Base-by-base conservation (phyloP, 495 filamentous ascomycete species). In the Aspergillus conjunctus region DNA sequence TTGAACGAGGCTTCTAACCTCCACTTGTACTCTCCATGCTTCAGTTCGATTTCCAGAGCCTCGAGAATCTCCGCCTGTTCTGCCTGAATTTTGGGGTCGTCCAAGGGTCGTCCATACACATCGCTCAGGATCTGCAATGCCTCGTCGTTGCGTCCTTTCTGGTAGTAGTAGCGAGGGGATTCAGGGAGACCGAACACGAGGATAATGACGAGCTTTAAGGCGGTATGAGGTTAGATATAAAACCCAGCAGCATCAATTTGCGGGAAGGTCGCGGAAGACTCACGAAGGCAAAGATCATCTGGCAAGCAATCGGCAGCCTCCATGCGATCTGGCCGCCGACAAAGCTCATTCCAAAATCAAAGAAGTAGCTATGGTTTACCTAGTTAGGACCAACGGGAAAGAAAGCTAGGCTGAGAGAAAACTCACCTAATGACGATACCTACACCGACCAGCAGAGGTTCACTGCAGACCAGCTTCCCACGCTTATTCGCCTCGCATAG, bases 111-210 rank as follows among this genome's bases (percentile, higher is more conserved):
- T 39, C 81, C 76, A 58, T 81, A 79, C 0, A 83, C 73, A 58
- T 79, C 75, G 66, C 81, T 81, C 15, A 86, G 71, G 18, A 84
- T 77, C 32, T 80, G 66, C n/a, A 82, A 64, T 0, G 79, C 82
- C 64, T 84, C 81, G 15, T 77, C 70, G 39, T 76, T 70, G 4
- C 75, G 67, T 7, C 74, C 80, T 56, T 79, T 71, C 26, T 76
- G 72, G 61, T 80, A 79, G 3, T 74, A 71, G 65, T 67, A 81
- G 22, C 77, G 69, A 33, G 79, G 79, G 7, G 73, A 76, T 54
- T 80, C 79, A 0, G 79, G 79, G 3, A 82, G 62, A 7, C 71
- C 68, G 20, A 78, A 65, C 14, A 77, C 66, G 12, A 81, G 60
- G 7, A 77, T 55, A 41, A 81, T 71, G 15, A 78, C 69, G 17